Evolutionary conservation across 306 rosid species (phyloP), one percentile per base, ranked within the genome.

Genomic region (Ormosia emarginata): DNA sequence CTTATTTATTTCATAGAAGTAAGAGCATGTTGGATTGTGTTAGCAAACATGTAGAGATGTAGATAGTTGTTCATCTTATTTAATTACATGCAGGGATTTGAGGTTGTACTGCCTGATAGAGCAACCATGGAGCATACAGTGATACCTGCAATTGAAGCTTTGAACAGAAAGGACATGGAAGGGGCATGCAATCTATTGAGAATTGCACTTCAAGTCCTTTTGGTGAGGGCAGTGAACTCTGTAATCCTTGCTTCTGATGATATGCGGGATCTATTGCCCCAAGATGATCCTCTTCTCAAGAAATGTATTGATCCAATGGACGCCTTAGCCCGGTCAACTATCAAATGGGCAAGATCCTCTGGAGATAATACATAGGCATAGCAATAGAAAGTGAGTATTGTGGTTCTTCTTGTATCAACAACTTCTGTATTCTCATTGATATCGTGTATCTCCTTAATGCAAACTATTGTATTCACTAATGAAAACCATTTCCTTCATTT

Each of bases 181-280:
- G 98, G 94, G 59, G 94, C 97, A 32, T 81, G 85, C 75, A 93
- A 90, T 77, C 90, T 91, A 49, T 79, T 90, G 69, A 86, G 94
- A 87, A 90, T 94, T 57, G 92, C 93, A 1, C 91, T 93, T 78
- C 94, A 89, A 77, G 92, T 90, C 89, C 94, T 93, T 85, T 61
- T 91, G 59, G 91, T 91, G 65, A 90, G 94, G 72, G 98, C 91
- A 36, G 93, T 87, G 40, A 93, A 85, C 74, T 78, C 79, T 43
- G 73, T 93, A n/a, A 83, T 93, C 73, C 88, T 93, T 73, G 98
- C 94, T 65, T 90, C 89, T 3, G 94, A 89, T 63, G 93, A 91
- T 65, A 80, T 90, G 88, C 79, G 58, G 18, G 86, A 82, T 78
- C 83, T 93, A 72, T 88, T 93, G 65, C 92, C 96, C 47, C 85